Evolutionary conservation across 2,329 filamentous ascomycete species (phyloP), one percentile per base, ranked within the genome.

Genomic region (Diaporthe ampelina): DNA sequence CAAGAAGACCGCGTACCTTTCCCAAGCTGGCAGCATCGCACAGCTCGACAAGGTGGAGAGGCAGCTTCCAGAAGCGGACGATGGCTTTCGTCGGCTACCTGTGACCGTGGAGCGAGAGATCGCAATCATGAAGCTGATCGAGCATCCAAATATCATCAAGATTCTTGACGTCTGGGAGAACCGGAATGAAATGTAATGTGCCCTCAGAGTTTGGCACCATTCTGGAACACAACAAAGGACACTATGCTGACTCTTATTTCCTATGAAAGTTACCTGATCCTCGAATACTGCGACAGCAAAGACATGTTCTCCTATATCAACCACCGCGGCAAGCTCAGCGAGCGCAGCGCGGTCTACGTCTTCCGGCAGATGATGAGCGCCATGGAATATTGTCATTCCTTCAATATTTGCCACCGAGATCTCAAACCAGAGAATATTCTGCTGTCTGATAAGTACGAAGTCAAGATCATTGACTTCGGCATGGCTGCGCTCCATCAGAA

Each of bases 141-240:
- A 98, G 80, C 97, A 99, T 84, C 94, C 93, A 8, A 97, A 98
- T 82, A 96, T 98, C 79, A 95, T 98, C 83, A 94, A 94, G 78
- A 86, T 99, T 13, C 97, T 96, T 81, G 97, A 99, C 84, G 96
- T 99, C 40, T 99, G 96, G 96, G 97, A 99, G 85, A 98, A 98
- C 81, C 90, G 94, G 29, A 94, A 95, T 73, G 95, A 99, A 83
- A 92, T 99, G 94, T 98, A 87, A 86, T 94, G 85, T 26, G 26
- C 8, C 54, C 74, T 19, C 43, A 6, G 10, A 54, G 32, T 19
- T 10, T n/a, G 52, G 6, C 37, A 17, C 13, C 13, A 59, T 10
- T 26, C 65, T 29, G n/a, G 10, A 58, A 11, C 26, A 29, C 15
- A 45, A 15, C n/a, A 26, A 2, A 32, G 24, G 37, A 54, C n/a